Evolutionary conservation across 768 basidiomycete genomes (phyloP), one percentile per base, ranked within the genome.

Genomic region (Mycena leptocephala): DNA sequence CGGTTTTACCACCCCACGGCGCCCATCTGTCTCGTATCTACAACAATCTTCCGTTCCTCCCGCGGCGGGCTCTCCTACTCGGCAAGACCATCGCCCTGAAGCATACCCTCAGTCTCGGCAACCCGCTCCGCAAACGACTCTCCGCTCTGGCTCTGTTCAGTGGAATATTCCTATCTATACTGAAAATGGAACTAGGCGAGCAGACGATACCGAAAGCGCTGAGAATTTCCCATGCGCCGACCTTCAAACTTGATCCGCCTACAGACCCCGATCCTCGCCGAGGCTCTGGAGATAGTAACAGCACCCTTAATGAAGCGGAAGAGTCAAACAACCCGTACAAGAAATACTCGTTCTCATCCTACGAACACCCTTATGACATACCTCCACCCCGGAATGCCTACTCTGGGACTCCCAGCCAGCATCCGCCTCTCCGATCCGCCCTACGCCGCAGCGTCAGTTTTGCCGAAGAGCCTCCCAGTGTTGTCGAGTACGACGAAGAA

Each of bases 341-440:
- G 74, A 88, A 84, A 80, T 90, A 86, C 71, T 87, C 90, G 0
- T 81, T 92, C 56, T 89, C 91, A 22, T 91, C 92, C 5, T 90
- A 92, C 83, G 84, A 88, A 62, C 92, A 93, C 75, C 92, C 93
- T 13, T 89, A 92, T 76, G 91, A 93, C 58, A 92, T 94, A 51
- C 85, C 84, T 22, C 87, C 92, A 2, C 93, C 93, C 3, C 81
- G 84, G 46, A 82, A 84, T 70, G 87, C 85, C 5, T 89, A 91
- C 75, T 71, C 84, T 55, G 83, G 78, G 32, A 70, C 82, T 70
- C 72, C 73, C 6, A 77, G 67, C 39, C 78, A 73, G 53, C 76
- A 72, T 18, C 79, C 65, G 55, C 80, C 81, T 69, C 78, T 77
- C 48, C 83, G 83, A 66, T 80, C 82, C 43, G 76, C 79, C 72